These are phyloP conservation scores for Claviceps purpurea DNA, from an alignment of 2,329 filamentous ascomycete species.

Conservation along the genomic window DNA sequence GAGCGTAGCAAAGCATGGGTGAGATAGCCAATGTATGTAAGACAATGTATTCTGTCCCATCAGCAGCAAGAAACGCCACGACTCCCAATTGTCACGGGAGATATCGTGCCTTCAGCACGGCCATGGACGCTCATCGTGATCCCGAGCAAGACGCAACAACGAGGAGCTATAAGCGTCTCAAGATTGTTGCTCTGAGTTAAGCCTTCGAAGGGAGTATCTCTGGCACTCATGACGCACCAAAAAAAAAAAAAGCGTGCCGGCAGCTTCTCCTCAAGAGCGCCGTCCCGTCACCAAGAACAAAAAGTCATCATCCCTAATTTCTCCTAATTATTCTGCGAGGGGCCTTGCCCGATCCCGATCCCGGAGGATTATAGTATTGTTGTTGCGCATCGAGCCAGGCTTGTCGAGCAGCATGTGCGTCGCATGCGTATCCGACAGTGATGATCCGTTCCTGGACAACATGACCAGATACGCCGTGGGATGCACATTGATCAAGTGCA, in stretches of 20 bases:
- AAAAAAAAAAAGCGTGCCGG: slow-evolving; percentile 25
- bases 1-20: no score
- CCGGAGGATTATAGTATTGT: slow-evolving; percentile 38
- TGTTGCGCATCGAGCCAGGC: slow-evolving; percentile 26
- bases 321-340: not conserved
- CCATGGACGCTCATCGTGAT: not conserved
- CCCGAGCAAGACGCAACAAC: not conserved
- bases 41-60: no score
- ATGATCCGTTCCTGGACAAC: slow-evolving; percentile 60
- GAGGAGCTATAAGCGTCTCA: not conserved
- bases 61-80: no score
- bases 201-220: slow-evolving; percentile 16
- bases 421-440: slow-evolving; percentile 70
- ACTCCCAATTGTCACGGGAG: no score
- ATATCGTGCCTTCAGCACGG: not conserved
- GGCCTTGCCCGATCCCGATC: slow-evolving; percentile 19
- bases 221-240: no score
- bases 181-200: slow-evolving; percentile 35
- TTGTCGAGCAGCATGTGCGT: slow-evolving; percentile 18
- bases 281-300: slow-evolving; percentile 19
- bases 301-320: not conserved
- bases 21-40: no score
- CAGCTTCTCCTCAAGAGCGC: slow-evolving; percentile 31
- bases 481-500: slow-evolving; percentile 67
- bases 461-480: slow-evolving; percentile 64